Conservation (phyloP, 306 rosid genomes). For the Phaseolus lunatus region DNA sequence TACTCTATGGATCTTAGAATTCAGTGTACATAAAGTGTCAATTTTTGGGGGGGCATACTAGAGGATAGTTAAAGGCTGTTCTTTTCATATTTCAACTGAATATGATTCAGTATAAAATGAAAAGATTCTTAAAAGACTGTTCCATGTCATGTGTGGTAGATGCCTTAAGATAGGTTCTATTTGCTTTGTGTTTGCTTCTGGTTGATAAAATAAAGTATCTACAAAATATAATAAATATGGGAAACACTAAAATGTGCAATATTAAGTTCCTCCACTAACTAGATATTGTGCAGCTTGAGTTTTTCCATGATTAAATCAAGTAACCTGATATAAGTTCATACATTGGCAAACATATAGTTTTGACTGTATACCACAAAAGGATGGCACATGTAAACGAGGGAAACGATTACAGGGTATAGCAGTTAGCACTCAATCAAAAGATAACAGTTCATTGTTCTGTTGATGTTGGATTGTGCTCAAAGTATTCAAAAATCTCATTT, state of each 20-base stretch:
- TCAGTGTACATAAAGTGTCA: neutral
- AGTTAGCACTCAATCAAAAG: neutral
- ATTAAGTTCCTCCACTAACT: neutral
- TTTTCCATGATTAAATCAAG: slow-evolving; percentile 24
- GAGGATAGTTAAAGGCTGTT: neutral
- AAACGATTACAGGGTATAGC: neutral
- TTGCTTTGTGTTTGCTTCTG: neutral
- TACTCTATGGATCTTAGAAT: neutral
- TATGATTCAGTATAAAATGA: neutral
- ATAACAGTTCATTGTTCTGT: slow-evolving; percentile 29
- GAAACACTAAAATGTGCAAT: neutral
- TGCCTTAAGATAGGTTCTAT: neutral
- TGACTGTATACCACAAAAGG: neutral
- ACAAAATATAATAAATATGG: neutral
- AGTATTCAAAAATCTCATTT: slow-evolving; percentile 59
- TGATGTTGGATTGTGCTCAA: slow-evolving; percentile 54
- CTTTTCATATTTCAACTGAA: slow-evolving; percentile 11
- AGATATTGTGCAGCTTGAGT: neutral
- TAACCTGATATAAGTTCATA: slow-evolving; percentile 18
- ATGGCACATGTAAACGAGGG: slow-evolving; percentile 26
- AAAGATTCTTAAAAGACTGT: neutral
- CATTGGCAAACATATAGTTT: slow-evolving; percentile 4
- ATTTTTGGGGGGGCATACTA: neutral
- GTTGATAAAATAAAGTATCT: neutral
- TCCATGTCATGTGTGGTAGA: neutral